A percentile compares a stretch with the other conserved stretches of the same genome.
Conservation (phyloP, 2,329 filamentous ascomycete species). For the Paecilomyces niveus region DNA sequence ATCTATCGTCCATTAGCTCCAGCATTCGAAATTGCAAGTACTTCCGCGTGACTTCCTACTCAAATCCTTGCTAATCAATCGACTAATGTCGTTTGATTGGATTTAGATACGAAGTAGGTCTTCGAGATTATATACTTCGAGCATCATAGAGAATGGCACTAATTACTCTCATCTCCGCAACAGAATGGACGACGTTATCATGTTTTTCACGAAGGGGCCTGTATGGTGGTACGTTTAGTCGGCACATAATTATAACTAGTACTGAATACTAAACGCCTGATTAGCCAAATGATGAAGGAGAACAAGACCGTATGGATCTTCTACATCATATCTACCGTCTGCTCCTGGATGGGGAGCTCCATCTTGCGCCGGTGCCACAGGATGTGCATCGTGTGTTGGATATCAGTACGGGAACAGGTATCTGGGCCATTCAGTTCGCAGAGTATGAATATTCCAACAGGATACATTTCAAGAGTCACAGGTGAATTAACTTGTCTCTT, state of each 20-base stretch:
- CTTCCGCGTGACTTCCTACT: neutral
- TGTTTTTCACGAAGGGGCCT: conserved; percentile 15
- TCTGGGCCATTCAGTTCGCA: conserved; percentile 8
- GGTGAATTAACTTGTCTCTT: neutral
- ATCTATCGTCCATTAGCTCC: conserved; percentile 4
- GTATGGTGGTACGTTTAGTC: conserved; percentile 10
- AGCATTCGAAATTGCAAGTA: conserved; percentile 8
- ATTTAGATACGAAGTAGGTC: conserved; percentile 7
- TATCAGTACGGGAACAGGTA: neutral
- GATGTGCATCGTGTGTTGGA: neutral
- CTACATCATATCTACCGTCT: neutral
- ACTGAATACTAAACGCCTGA: neutral
- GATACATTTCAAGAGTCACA: neutral
- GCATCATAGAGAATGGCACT: neutral
- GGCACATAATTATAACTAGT: neutral
- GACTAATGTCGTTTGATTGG: neutral
- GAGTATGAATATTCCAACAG: conserved; percentile 3
- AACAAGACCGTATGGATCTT: conserved; percentile 1
- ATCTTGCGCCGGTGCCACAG: neutral
- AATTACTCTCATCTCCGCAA: neutral
- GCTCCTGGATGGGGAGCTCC: neutral
- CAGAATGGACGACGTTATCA: conserved; percentile 20
- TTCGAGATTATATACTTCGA: neutral
- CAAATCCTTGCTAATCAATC: too few relatives aligned
- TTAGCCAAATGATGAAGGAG: conserved; percentile 1